phyloP scores from a whole-genome alignment of 805 yeast genomes.

The Wickerhamiella brachini region DNA sequence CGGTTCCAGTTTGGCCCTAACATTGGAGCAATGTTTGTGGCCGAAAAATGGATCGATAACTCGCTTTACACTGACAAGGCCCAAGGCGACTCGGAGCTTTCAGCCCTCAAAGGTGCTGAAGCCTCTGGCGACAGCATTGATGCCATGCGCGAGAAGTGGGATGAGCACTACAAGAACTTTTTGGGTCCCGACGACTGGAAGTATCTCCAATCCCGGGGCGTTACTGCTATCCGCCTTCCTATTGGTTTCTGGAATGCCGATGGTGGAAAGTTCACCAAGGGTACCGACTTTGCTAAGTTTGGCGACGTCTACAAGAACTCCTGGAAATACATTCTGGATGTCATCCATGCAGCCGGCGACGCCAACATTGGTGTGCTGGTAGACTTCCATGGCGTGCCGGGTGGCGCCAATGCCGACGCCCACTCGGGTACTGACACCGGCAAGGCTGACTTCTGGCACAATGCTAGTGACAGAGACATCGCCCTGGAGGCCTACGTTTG shows the following conservation, averaged over 20 bases:
- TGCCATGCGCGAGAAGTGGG: constrained; percentile 37
- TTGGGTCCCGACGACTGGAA: constrained; percentile 63
- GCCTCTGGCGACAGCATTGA: constrained; percentile 35
- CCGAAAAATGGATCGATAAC: constrained; percentile 68
- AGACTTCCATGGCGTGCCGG: constrained; percentile 83
- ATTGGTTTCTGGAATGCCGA: constrained; percentile 83
- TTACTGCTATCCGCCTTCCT: constrained; percentile 76
- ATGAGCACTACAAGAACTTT: constrained; percentile 53
- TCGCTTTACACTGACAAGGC: constrained; percentile 45
- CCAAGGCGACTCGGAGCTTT: constrained; percentile 46
- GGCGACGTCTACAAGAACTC: constrained; percentile 51
- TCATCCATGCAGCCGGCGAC: constrained; percentile 45
- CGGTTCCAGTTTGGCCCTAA: constrained; percentile 66
- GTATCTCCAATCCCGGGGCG: constrained; percentile 52
- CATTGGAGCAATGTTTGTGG: constrained; percentile 66
- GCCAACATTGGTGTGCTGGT: constrained; percentile 60
- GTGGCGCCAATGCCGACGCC: constrained; percentile 78
- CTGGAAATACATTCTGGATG: constrained; percentile 49
- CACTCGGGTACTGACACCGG: constrained; percentile 64
- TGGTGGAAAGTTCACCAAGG: constrained; percentile 42
- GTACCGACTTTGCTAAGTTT: constrained; percentile 48
- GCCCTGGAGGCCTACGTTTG: constrained; percentile 42
- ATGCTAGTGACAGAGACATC: constrained; percentile 23
- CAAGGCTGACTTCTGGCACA: constrained; percentile 52
- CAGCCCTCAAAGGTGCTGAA: constrained; percentile 44